Percentiles rank a stretch among this genome's conserved stretches.
Evolutionary conservation across 2,329 filamentous ascomycete species (phyloP).

Genomic region (Amauroascus verrucosus): DNA sequence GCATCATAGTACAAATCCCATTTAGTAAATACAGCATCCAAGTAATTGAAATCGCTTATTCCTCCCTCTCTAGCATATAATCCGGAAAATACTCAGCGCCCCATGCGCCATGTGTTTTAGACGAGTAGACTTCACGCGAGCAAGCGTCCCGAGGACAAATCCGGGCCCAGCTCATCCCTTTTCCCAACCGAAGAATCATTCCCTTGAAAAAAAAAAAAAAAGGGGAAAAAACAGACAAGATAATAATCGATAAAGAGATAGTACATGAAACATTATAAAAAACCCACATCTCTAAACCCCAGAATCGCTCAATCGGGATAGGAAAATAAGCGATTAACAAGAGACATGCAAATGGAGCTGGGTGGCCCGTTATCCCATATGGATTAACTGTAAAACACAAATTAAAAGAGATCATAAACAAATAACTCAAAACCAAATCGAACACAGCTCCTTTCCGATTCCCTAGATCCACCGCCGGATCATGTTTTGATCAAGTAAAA

Average conservation of each 20-base stretch:
- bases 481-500: neutral
- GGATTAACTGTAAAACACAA: neutral
- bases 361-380: neutral
- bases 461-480: neutral
- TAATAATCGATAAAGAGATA: neutral
- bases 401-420: neutral
- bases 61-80: neutral
- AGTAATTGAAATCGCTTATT: neutral
- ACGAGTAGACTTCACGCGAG: neutral
- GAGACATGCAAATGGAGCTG: neutral
- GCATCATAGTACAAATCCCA: neutral
- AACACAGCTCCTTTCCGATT: neutral
- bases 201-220: neutral
- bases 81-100: neutral
- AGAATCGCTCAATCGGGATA: neutral
- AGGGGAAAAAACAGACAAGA: no score
- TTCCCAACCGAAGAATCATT: neutral
- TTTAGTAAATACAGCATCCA: neutral
- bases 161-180: neutral
- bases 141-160: neutral
- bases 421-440: neutral
- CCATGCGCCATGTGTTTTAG: neutral
- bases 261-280: neutral
- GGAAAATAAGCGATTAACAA: neutral
- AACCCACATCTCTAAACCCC: neutral